Conservation (phyloP, 345 rosid genomes). For the Geranium rotundifolium region DNA sequence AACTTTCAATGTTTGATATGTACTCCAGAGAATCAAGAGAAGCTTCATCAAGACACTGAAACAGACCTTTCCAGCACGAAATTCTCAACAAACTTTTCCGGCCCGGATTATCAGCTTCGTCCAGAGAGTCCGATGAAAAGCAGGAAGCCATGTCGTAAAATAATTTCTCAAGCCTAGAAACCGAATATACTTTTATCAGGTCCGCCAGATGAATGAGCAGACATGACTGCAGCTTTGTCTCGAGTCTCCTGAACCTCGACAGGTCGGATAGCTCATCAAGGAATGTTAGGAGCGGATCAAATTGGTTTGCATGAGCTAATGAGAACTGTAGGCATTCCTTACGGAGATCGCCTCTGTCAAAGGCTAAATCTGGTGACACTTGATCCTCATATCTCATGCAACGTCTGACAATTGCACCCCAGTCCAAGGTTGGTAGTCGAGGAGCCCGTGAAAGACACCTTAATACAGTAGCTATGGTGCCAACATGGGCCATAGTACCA, state of each 20-base stretch:
- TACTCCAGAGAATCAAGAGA: constrained; percentile 44
- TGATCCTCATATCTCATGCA: constrained; percentile 72
- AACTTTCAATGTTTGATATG: constrained; percentile 41
- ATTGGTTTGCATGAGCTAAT: constrained; percentile 58
- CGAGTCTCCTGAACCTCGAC: constrained; percentile 64
- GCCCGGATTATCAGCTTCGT: constrained; percentile 28
- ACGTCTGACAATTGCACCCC: constrained; percentile 73
- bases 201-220: constrained; percentile 51
- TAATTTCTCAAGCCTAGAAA: constrained; percentile 64
- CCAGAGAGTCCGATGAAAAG: constrained; percentile 33
- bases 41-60: constrained; percentile 54
- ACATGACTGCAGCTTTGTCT: constrained; percentile 51
- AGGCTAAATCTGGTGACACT: constrained; percentile 25
- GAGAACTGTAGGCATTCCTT: constrained; percentile 61
- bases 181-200: constrained; percentile 58
- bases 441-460: constrained; percentile 78
- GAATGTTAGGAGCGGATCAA: constrained; percentile 48
- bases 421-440: constrained; percentile 66
- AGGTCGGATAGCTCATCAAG: constrained; percentile 73
- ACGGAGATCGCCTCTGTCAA: constrained; percentile 35
- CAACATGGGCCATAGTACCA: constrained; percentile 18
- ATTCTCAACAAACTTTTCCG: constrained; percentile 42
- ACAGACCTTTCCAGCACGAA: constrained; percentile 77
- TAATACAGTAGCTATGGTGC: constrained; percentile 37
- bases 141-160: constrained; percentile 48